Conservation (phyloP, 768 basidiomycete species). For the Leccinum arenicola region DNA sequence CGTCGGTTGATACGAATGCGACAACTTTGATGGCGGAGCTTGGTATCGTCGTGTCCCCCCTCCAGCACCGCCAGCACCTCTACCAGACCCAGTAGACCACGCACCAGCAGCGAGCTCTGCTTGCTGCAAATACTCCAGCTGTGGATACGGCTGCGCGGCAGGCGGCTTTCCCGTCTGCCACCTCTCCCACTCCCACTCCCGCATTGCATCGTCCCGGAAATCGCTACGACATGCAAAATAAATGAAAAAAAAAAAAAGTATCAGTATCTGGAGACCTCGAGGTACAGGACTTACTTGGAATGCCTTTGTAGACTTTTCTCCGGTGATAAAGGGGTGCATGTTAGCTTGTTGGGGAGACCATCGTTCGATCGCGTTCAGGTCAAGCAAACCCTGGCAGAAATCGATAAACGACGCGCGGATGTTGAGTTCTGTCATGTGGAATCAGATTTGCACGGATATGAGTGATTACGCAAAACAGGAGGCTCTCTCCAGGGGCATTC, state of each 20-base stretch:
- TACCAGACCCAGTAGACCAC: slow-evolving; percentile 44
- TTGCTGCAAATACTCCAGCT: slow-evolving; percentile 88
- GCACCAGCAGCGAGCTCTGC: slow-evolving; percentile 71
- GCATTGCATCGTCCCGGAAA: slow-evolving; percentile 82
- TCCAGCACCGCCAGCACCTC: slow-evolving; percentile 25
- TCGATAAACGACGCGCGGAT: slow-evolving; percentile 95
- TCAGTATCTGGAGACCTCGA: background rate
- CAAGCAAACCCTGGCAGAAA: slow-evolving; percentile 91
- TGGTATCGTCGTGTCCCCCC: slow-evolving; percentile 42
- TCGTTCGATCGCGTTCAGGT: slow-evolving; percentile 90
- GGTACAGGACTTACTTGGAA: slow-evolving; percentile 57
- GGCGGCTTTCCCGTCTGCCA: slow-evolving; percentile 71
- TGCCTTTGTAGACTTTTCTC: slow-evolving; percentile 90
- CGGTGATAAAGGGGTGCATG: slow-evolving; percentile 96
- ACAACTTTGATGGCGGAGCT: slow-evolving; percentile 31
- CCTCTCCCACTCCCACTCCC: slow-evolving; percentile 82
- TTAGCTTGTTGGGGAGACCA: slow-evolving; percentile 98
- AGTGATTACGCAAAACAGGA: slow-evolving; percentile 8
- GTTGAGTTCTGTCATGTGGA: slow-evolving; percentile 67
- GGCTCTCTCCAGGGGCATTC: background rate
- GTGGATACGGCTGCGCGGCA: slow-evolving; percentile 77
- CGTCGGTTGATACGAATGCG: slow-evolving; percentile 47
- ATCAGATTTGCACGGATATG: slow-evolving; percentile 18
- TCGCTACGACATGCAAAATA: background rate
- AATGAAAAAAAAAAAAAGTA: background rate